Percentiles rank a stretch among this genome's conserved stretches.
Evolutionary conservation across 495 filamentous ascomycete species (phyloP).

Genomic region (Penicillium macrosclerotiorum): DNA sequence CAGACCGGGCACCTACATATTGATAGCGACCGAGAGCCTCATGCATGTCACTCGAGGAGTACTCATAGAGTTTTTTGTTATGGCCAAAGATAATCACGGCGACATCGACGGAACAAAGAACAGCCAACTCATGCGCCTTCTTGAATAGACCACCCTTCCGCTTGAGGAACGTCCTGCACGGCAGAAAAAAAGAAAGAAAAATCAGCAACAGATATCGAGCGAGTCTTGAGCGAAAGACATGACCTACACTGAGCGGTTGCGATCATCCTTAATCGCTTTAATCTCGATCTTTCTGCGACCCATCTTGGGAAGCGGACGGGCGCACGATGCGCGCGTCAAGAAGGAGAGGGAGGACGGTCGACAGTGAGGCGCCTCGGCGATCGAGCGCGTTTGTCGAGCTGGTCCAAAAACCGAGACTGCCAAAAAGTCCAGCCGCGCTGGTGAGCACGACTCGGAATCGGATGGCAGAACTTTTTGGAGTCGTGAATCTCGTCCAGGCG

Average conservation of each 20-base stretch:
- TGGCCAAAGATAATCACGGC: conserved; percentile 97
- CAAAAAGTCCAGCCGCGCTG: neutral
- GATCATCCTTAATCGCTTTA: conserved; percentile 99
- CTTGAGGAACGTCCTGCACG: conserved; percentile 94
- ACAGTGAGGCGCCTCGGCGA: neutral
- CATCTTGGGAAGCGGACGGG: conserved; percentile 40
- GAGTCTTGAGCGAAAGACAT: no score
- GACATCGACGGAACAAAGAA: conserved; percentile 96
- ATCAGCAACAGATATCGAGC: neutral
- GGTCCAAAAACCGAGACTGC: no score
- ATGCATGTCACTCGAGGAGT: conserved; percentile 89
- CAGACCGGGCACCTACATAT: conserved; percentile 63
- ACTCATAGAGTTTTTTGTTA: conserved; percentile 98
- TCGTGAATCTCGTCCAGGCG: conserved; percentile 2
- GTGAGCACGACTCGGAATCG: neutral
- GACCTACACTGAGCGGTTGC: conserved; percentile 98
- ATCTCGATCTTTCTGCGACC: conserved; percentile 90
- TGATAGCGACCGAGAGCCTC: conserved; percentile 83
- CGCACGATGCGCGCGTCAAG: conserved; percentile 11
- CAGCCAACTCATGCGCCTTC: conserved; percentile 97
- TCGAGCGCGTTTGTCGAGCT: neutral
- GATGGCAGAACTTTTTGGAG: conserved; percentile 1
- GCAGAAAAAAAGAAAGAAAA: no score
- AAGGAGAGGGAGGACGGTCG: neutral
- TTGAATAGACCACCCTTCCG: conserved; percentile 98